phyloP scores from a whole-genome alignment of 345 rosid species.

The Leavenworthia alabamica region DNA sequence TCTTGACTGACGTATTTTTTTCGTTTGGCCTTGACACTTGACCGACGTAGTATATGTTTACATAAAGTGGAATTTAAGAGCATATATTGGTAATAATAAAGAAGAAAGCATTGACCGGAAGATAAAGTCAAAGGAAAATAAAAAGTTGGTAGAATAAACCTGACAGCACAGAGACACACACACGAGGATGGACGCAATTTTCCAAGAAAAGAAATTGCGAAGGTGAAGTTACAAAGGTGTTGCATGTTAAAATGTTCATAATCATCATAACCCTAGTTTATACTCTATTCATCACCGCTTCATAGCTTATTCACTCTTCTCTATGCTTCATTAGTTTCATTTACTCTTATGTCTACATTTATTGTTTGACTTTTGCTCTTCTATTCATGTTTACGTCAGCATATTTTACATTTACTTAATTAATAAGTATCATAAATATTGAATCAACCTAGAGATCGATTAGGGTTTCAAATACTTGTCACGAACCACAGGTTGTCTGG shows the following conservation, averaged over 20 bases:
- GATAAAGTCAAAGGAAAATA: background rate
- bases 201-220: background rate
- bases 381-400: too few relatives aligned
- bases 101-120: background rate
- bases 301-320: conserved; percentile 11
- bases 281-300: background rate
- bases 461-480: too few relatives aligned
- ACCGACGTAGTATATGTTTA: too few relatives aligned
- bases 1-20: background rate
- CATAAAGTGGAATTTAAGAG: too few relatives aligned
- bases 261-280: background rate
- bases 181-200: background rate
- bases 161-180: background rate
- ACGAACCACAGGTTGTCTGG: too few relatives aligned
- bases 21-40: too few relatives aligned
- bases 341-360: conserved; percentile 12
- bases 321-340: conserved; percentile 15
- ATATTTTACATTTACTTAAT: too few relatives aligned
- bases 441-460: too few relatives aligned
- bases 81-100: too few relatives aligned
- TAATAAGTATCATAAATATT: too few relatives aligned
- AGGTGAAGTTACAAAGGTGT: background rate
- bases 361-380: conserved; percentile 16
- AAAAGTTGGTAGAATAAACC: background rate
- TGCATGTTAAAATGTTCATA: conserved; percentile 1